Evolutionary conservation across 345 rosid genomes (phyloP).

Genomic region (Geranium brycei): DNA sequence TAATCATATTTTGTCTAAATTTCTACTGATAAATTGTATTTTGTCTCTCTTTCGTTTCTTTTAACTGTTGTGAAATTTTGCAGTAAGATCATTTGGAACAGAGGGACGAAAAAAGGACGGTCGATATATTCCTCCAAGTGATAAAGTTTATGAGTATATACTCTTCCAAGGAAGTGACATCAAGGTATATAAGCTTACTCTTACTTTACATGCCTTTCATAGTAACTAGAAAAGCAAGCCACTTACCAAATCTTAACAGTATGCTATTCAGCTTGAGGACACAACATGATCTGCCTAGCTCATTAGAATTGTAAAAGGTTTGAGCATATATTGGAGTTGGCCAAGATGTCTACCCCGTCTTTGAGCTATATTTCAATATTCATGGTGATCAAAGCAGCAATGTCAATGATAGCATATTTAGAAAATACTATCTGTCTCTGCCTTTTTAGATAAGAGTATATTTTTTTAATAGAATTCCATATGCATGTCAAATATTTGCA

Average conservation of each 20-base stretch:
- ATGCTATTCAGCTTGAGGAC: background rate
- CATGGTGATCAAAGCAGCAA: background rate
- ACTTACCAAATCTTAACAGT: background rate
- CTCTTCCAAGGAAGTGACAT: constrained; percentile 42
- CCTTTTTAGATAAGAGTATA: background rate
- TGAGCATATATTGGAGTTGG: background rate
- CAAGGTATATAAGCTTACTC: constrained; percentile 18
- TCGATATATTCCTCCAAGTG: constrained; percentile 27
- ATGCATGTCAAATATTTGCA: background rate
- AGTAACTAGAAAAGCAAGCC: background rate
- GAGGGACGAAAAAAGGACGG: constrained; percentile 49
- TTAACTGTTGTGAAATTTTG: background rate
- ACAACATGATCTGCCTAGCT: background rate
- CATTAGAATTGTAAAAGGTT: no score
- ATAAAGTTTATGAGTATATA: constrained; percentile 31
- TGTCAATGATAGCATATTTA: background rate
- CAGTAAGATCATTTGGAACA: constrained; percentile 48
- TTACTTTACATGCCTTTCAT: background rate
- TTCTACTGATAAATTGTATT: no score
- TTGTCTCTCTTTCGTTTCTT: background rate
- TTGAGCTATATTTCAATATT: background rate
- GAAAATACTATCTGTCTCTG: background rate
- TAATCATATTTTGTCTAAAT: no score
- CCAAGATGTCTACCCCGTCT: background rate
- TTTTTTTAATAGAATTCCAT: background rate